phyloP scores from a whole-genome alignment of 2,329 filamentous ascomycete genomes.

The Diaporthe amygdali region DNA sequence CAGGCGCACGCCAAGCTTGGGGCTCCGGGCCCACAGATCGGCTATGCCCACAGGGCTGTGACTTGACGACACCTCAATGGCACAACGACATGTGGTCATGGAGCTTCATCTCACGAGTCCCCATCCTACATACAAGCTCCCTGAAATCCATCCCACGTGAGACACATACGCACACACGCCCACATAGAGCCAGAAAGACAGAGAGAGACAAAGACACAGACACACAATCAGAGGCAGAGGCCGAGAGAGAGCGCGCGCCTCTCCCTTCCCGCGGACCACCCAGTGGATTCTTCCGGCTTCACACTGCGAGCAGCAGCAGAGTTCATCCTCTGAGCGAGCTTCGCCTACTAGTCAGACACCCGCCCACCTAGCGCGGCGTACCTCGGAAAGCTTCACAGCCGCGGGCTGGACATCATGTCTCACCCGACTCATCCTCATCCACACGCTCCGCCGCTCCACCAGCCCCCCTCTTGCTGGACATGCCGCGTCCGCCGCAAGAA shows the following conservation, averaged over 20 bases:
- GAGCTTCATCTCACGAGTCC: background rate
- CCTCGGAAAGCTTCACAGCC: background rate
- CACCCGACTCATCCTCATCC: background rate
- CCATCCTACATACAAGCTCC: slow-evolving; percentile 5
- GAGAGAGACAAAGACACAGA: background rate
- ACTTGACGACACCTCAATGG: slow-evolving; percentile 7
- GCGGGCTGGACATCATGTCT: slow-evolving; percentile 4
- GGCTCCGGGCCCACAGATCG: slow-evolving; percentile 13
- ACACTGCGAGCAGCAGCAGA: background rate
- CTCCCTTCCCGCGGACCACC: background rate
- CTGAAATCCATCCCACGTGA: slow-evolving; percentile 5
- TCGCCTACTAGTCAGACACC: background rate
- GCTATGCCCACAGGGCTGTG: slow-evolving; percentile 6
- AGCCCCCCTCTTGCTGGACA: slow-evolving; percentile 38
- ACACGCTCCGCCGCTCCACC: slow-evolving; percentile 3
- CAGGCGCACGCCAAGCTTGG: slow-evolving; percentile 12
- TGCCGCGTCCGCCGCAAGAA: slow-evolving; percentile 37
- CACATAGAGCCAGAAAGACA: too few relatives aligned
- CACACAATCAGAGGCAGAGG: background rate
- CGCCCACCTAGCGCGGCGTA: background rate
- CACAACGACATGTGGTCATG: slow-evolving; percentile 8
- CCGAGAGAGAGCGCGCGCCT: background rate
- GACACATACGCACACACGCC: background rate
- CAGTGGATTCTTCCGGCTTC: background rate
- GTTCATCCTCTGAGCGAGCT: background rate